Evolutionary conservation across 2,329 filamentous ascomycete genomes (phyloP).

Genomic region (Alternaria sp.): DNA sequence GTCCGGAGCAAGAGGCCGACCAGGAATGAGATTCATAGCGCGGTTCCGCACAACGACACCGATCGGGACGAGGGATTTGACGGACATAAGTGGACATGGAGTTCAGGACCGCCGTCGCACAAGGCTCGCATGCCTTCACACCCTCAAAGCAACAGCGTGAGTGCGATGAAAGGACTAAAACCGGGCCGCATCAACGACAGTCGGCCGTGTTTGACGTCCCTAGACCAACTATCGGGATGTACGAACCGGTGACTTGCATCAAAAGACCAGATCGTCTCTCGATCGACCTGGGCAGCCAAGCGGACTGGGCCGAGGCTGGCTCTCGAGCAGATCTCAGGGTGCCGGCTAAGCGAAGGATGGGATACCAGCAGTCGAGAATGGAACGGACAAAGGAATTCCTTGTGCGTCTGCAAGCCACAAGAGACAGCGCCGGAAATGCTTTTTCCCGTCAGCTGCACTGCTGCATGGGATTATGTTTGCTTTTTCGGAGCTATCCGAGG

Average conservation of each 20-base stretch:
- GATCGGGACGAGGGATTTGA: slow-evolving; percentile 57
- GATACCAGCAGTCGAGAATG: not conserved
- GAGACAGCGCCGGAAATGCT: not conserved
- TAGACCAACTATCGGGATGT: not conserved
- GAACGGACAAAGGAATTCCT: not conserved
- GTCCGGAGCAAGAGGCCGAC: slow-evolving; percentile 57
- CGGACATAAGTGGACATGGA: slow-evolving; percentile 63
- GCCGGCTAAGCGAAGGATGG: not conserved
- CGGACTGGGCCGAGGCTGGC: not conserved
- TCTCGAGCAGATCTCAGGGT: not conserved
- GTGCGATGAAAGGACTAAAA: not conserved
- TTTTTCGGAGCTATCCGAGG: not conserved
- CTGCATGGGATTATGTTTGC: not conserved
- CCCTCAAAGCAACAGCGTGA: slow-evolving; percentile 41
- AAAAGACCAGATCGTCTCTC: not conserved
- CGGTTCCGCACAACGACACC: slow-evolving; percentile 54
- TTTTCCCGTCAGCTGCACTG: not conserved
- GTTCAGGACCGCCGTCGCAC: slow-evolving; percentile 51
- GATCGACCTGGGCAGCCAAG: not conserved
- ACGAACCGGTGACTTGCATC: not conserved
- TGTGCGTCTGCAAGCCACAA: not conserved
- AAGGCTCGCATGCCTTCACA: slow-evolving; percentile 63
- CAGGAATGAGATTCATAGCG: slow-evolving; percentile 58
- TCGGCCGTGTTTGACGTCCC: not conserved
- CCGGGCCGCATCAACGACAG: not conserved